Percentiles rank a stretch among this genome's conserved stretches.
phyloP scores from a whole-genome alignment of 2,329 filamentous ascomycete genomes.

The Pseudophaeomoniella oleicola region DNA sequence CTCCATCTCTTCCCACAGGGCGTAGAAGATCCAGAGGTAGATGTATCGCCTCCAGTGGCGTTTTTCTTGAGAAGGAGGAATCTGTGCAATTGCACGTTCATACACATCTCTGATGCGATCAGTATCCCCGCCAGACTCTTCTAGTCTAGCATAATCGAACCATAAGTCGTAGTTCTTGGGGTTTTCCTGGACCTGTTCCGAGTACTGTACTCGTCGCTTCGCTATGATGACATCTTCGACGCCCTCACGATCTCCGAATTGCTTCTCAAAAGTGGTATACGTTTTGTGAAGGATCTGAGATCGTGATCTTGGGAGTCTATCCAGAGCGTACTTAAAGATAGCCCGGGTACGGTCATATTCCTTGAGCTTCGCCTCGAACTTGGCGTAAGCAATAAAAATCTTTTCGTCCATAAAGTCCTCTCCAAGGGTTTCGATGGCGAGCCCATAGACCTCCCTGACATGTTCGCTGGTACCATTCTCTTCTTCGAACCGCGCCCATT shows the following conservation, averaged over 20 bases:
- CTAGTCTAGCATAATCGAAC: conserved; percentile 87
- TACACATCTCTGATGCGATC: conserved; percentile 85
- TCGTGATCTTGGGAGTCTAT: conserved; percentile 76
- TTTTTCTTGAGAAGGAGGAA: conserved; percentile 91
- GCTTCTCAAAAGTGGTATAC: conserved; percentile 96
- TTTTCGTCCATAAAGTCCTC: conserved; percentile 95
- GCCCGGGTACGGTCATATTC: conserved; percentile 87
- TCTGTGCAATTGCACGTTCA: conserved; percentile 86
- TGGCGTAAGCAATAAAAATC: conserved; percentile 88
- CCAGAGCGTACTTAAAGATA: conserved; percentile 93
- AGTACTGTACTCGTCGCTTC: conserved; percentile 83
- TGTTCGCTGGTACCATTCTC: conserved; percentile 84
- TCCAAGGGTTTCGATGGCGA: conserved; percentile 74
- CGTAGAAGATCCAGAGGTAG: conserved; percentile 96
- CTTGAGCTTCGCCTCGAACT: conserved; percentile 86
- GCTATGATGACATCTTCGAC: conserved; percentile 93
- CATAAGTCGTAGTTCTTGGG: conserved; percentile 93
- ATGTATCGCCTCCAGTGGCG: conserved; percentile 95
- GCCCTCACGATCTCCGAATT: conserved; percentile 84
- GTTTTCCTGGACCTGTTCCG: conserved; percentile 86
- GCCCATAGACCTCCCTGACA: conserved; percentile 82
- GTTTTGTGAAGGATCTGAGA: conserved; percentile 77
- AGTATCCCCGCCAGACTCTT: conserved; percentile 69
- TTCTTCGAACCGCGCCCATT: conserved; percentile 95
- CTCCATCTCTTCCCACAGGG: conserved; percentile 84